Evolutionary conservation across 768 basidiomycete genomes (phyloP).

Genomic region (Leccinellum albellum): DNA sequence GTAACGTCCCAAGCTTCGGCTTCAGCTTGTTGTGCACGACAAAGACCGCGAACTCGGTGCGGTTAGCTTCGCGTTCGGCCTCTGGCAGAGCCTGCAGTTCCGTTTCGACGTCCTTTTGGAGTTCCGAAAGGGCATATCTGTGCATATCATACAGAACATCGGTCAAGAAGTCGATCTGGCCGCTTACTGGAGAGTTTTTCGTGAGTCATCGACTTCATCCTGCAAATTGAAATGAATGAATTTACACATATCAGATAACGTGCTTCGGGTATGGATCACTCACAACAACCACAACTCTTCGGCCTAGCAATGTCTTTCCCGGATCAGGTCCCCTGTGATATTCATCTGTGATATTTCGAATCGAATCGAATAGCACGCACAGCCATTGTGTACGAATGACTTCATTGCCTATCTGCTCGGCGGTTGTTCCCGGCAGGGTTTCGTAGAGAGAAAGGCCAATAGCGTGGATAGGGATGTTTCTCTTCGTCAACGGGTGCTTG

Average conservation of each 20-base stretch:
- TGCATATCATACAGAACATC: conserved; percentile 1
- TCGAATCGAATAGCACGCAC: conserved; percentile 40
- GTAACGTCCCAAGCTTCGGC: conserved; percentile 73
- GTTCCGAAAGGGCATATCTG: conserved; percentile 88
- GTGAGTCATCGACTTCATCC: conserved; percentile 88
- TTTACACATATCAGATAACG: conserved; percentile 11
- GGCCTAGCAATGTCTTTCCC: conserved; percentile 70
- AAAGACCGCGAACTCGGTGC: conserved; percentile 87
- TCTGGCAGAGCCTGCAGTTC: conserved; percentile 66
- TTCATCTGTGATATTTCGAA: not conserved
- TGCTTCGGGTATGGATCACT: conserved; percentile 27
- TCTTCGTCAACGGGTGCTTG: conserved; percentile 62
- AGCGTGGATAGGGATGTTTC: conserved; percentile 88
- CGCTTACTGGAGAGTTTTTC: conserved; percentile 83
- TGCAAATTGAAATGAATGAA: conserved; percentile 25
- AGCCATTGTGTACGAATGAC: conserved; percentile 97
- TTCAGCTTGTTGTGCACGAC: conserved; percentile 96
- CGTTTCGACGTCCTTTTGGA: conserved; percentile 81
- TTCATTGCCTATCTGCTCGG: conserved; percentile 72
- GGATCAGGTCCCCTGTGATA: conserved; percentile 56
- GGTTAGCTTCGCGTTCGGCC: conserved; percentile 65
- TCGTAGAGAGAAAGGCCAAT: conserved; percentile 97
- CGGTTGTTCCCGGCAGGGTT: conserved; percentile 70
- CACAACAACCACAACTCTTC: conserved; percentile 79
- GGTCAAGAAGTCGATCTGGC: not conserved